These are phyloP conservation scores for Phylloporus arenicola DNA, from an alignment of 768 basidiomycete species.

Conservation along the genomic window DNA sequence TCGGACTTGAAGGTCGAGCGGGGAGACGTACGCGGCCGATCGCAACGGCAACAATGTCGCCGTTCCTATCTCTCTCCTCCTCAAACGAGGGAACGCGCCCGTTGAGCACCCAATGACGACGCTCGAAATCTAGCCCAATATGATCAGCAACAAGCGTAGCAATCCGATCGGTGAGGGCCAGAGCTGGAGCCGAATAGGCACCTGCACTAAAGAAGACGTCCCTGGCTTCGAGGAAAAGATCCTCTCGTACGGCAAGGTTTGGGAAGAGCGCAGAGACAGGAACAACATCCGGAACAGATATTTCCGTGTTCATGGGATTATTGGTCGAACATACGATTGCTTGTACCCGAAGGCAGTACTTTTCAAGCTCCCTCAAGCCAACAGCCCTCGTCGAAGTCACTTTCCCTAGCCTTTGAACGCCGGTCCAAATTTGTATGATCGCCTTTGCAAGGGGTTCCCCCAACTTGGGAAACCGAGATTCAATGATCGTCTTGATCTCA, in stretches of 20 bases:
- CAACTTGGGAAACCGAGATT: conserved; percentile 60
- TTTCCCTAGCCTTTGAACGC: conserved; percentile 47
- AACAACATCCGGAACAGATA: conserved; percentile 17
- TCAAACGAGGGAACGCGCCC: conserved; percentile 63
- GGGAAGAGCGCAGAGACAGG: conserved; percentile 49
- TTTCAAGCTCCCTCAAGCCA: conserved; percentile 77
- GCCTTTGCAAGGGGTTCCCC: conserved; percentile 41
- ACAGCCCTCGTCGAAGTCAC: conserved; percentile 52
- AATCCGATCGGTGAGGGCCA: conserved; percentile 44
- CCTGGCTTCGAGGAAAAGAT: conserved; percentile 80
- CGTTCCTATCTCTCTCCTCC: conserved; percentile 63
- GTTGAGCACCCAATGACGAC: conserved; percentile 64
- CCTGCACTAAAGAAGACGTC: conserved; percentile 89
- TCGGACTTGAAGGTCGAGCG: conserved; percentile 36
- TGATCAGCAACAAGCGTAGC: conserved; percentile 52
- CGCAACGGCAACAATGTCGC: conserved; percentile 48
- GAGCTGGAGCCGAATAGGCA: conserved; percentile 46
- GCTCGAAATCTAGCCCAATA: conserved; percentile 64
- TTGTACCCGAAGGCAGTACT: conserved; percentile 74
- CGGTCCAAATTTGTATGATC: conserved; percentile 67
- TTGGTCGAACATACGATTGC: conserved; percentile 49
- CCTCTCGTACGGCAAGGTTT: conserved; percentile 76
- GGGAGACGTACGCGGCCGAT: conserved; percentile 60
- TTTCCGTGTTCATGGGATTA: conserved; percentile 38
- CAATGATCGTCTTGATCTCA: conserved; percentile 70